Evolutionary conservation across 345 rosid species (phyloP).

Genomic region (Conringia planisiliqua): DNA sequence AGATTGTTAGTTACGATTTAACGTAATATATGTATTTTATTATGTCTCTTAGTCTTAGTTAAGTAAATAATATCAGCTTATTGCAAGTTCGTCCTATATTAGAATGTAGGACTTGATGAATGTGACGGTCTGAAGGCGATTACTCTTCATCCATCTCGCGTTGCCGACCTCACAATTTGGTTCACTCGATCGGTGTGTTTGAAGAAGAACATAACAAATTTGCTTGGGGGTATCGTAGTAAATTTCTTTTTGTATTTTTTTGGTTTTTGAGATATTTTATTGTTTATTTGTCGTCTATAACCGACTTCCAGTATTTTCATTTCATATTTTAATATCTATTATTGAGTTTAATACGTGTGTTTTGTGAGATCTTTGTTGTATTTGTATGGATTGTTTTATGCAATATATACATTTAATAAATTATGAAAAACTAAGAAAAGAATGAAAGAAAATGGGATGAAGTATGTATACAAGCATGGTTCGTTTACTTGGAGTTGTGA

Average conservation of each 20-base stretch:
- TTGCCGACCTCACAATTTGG: conserved; percentile 22
- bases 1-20: neutral
- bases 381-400: neutral
- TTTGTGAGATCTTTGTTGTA: neutral
- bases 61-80: neutral
- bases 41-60: neutral
- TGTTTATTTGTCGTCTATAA: conserved; percentile 10
- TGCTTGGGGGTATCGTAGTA: conserved; percentile 6
- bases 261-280: conserved; percentile 9
- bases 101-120: conserved; percentile 1
- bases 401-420: neutral
- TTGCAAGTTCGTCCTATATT: neutral
- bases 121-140: conserved; percentile 21
- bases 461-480: neutral
- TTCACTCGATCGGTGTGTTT: conserved; percentile 12
- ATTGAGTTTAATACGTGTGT: neutral
- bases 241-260: neutral
- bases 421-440: neutral
- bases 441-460: neutral
- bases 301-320: conserved; percentile 7
- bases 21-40: neutral
- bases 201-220: neutral
- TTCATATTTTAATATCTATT: neutral
- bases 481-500: neutral
- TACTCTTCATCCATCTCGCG: conserved; percentile 9